A percentile compares a stretch with the other conserved stretches of the same genome.
phyloP scores from a whole-genome alignment of 1,139 yeast species.

The Kodamaea fungicola region DNA sequence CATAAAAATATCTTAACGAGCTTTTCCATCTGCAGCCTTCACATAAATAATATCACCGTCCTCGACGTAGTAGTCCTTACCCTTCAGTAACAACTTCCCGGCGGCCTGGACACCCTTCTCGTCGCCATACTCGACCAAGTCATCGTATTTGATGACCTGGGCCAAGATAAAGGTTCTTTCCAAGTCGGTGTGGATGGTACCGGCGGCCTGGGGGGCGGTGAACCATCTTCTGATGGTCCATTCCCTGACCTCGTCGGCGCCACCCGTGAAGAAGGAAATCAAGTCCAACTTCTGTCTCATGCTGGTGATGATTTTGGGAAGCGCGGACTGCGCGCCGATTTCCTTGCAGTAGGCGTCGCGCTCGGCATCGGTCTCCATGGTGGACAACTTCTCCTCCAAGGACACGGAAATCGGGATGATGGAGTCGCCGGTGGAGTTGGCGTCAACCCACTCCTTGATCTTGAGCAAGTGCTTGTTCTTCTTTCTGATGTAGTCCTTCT shows the following conservation, averaged over 20 bases:
- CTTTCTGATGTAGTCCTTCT: conserved; percentile 92
- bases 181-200: conserved; percentile 71
- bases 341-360: conserved; percentile 86
- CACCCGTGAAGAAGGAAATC: conserved; percentile 82
- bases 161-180: conserved; percentile 50
- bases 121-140: conserved; percentile 74
- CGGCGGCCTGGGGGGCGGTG: conserved; percentile 88
- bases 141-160: conserved; percentile 45
- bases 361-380: conserved; percentile 87
- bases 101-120: conserved; percentile 86
- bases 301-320: conserved; percentile 81
- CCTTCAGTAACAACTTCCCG: conserved; percentile 90
- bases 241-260: conserved; percentile 84
- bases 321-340: conserved; percentile 78
- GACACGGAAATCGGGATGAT: conserved; percentile 93
- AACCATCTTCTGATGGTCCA: conserved; percentile 86
- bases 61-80: conserved; percentile 94
- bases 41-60: conserved; percentile 85
- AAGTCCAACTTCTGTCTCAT: conserved; percentile 83
- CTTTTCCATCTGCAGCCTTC: conserved; percentile 96
- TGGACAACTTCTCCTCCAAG: conserved; percentile 89
- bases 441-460: conserved; percentile 97
- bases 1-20: conserved; percentile 30
- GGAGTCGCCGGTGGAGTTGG: conserved; percentile 88
- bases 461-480: conserved; percentile 90